Evolutionary conservation across 2,329 filamentous ascomycete species (phyloP).

Genomic region (Cladosporium velox): DNA sequence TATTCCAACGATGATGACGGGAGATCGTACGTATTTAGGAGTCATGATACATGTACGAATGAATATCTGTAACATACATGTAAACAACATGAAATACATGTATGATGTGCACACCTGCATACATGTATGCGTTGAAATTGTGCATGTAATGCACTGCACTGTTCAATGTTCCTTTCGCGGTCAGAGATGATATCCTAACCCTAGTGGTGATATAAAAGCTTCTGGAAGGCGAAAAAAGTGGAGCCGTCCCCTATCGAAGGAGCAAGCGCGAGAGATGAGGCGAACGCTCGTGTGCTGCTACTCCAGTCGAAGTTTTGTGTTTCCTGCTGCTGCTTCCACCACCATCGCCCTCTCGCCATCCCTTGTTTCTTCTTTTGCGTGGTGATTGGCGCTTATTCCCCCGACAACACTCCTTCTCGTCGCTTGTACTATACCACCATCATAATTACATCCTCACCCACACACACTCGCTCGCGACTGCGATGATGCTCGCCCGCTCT

Average conservation of each 20-base stretch:
- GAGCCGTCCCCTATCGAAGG: slow-evolving; percentile 1
- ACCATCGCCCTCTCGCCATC: slow-evolving; percentile 10
- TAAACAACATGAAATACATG: no score
- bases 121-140: no score
- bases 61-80: no score
- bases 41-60: no score
- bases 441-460: not conserved
- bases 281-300: slow-evolving; percentile 13
- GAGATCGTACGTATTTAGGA: no score
- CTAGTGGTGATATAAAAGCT: not conserved
- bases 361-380: slow-evolving; percentile 6
- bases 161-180: no score
- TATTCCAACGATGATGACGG: no score
- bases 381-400: not conserved
- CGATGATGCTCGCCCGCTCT: slow-evolving; percentile 57
- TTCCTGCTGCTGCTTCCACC: not conserved
- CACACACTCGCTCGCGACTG: not conserved
- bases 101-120: no score
- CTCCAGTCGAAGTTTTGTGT: slow-evolving; percentile 7
- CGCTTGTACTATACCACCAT: slow-evolving; percentile 6
- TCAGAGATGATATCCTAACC: not conserved
- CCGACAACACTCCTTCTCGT: not conserved
- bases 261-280: not conserved
- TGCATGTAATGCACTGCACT: no score
- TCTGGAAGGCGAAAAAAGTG: not conserved